Conservation (phyloP, 1,139 yeast genomes). For the Yamadazyma oceani region DNA sequence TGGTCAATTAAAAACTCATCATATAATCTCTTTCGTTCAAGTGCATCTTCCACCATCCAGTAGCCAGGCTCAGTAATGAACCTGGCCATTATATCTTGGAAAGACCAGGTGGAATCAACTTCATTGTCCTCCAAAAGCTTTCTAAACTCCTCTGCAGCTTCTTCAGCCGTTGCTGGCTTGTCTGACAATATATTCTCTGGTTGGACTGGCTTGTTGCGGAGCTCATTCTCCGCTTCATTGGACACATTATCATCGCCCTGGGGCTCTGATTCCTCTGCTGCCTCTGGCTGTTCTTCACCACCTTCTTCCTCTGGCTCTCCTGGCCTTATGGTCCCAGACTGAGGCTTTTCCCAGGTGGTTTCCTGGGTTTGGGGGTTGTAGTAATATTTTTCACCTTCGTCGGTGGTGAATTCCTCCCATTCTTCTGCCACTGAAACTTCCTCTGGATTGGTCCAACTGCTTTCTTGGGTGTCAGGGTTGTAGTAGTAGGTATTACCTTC, state of each 20-base stretch:
- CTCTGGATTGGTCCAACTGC: constrained; percentile 83
- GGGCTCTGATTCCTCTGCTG: constrained; percentile 6
- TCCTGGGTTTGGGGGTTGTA: constrained; percentile 64
- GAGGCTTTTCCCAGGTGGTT: constrained; percentile 82
- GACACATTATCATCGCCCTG: constrained; percentile 3
- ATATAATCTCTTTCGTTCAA: constrained; percentile 59
- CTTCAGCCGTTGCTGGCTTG: constrained; percentile 15
- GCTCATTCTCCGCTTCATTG: background rate
- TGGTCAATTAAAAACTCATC: constrained; percentile 62
- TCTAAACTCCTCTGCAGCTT: constrained; percentile 49
- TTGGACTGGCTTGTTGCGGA: constrained; percentile 10
- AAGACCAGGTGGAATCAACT: constrained; percentile 78
- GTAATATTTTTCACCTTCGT: constrained; percentile 73
- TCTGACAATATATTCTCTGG: constrained; percentile 5
- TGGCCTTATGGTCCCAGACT: constrained; percentile 23
- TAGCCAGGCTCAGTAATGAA: constrained; percentile 62
- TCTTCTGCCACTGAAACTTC: constrained; percentile 32
- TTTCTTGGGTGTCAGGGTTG: constrained; percentile 61
- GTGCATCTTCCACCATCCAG: constrained; percentile 66
- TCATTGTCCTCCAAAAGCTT: constrained; percentile 50
- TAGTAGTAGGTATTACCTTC: constrained; percentile 74
- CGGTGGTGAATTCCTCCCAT: constrained; percentile 71
- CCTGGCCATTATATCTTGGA: constrained; percentile 62
- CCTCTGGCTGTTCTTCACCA: constrained; percentile 8
- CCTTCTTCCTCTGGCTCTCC: constrained; percentile 6